phyloP scores from a whole-genome alignment of 202 grass and related monocot genomes.

The Eragrostis tef region DNA sequence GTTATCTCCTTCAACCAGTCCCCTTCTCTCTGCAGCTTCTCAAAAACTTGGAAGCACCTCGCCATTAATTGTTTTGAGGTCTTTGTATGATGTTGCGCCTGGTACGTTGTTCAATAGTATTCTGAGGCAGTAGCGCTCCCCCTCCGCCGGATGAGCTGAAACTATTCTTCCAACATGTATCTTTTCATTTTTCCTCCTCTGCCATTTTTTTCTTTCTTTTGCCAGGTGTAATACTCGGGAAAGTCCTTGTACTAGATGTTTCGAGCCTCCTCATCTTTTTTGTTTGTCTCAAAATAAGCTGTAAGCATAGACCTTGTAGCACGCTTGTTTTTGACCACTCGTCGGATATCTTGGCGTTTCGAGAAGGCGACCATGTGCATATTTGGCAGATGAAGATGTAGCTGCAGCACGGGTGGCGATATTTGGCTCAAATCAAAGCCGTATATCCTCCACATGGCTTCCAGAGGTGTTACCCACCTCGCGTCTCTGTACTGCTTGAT shows the following conservation, averaged over 20 bases:
- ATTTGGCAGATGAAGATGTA: not conserved
- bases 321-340: not conserved
- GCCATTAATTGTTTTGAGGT: not conserved
- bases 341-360: too few species aligned
- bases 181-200: not conserved
- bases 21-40: not conserved
- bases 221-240: not conserved
- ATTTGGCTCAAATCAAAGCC: not conserved
- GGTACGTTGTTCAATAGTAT: not conserved
- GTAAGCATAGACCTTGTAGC: not conserved
- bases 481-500: not conserved
- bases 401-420: not conserved
- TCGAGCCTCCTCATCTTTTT: not conserved
- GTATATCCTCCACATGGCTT: constrained; percentile 22
- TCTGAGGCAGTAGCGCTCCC: not conserved
- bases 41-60: not conserved
- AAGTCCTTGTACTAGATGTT: not conserved
- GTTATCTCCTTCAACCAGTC: not conserved
- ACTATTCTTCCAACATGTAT: not conserved
- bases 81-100: not conserved
- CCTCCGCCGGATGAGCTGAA: not conserved
- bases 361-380: not conserved
- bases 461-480: not conserved
- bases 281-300: not conserved
- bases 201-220: not conserved